Conservation (phyloP, 192 early-diverging fungal species). For the Jimgerdemannia flammicorona region DNA sequence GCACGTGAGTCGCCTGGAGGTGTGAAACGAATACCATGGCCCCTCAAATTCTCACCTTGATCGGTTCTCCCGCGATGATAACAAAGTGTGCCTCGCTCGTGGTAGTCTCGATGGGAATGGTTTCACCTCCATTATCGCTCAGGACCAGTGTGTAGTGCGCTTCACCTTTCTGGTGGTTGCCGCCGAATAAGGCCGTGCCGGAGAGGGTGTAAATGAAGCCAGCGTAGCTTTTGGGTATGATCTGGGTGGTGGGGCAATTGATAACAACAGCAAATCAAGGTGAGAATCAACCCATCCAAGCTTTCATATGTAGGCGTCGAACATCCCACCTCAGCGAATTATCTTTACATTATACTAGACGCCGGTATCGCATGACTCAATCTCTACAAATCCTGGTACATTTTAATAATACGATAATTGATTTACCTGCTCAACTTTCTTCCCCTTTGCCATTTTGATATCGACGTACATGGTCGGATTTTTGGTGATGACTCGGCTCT, state of each 20-base stretch:
- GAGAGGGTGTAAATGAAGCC: constrained; percentile 62
- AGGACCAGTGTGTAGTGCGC: constrained; percentile 46
- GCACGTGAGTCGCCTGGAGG: constrained; percentile 15
- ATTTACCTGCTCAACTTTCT: constrained; percentile 41
- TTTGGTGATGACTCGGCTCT: constrained; percentile 66
- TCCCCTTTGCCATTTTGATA: constrained; percentile 56
- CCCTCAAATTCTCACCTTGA: constrained; percentile 7
- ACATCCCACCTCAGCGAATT: constrained; percentile 28
- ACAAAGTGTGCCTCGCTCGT: constrained; percentile 26
- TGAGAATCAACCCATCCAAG: too few species aligned
- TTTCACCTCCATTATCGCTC: constrained; percentile 27
- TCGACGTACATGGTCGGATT: constrained; percentile 83
- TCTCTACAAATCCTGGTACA: too few species aligned
- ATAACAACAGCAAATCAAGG: too few species aligned
- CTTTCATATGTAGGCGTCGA: background rate
- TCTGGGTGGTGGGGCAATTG: background rate
- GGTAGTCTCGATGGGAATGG: constrained; percentile 30
- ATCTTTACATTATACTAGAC: constrained; percentile 27
- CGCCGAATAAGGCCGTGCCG: constrained; percentile 52
- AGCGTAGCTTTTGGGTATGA: constrained; percentile 48
- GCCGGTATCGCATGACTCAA: too few species aligned
- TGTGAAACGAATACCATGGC: constrained; percentile 11
- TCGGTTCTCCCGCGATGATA: constrained; percentile 32
- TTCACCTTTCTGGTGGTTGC: constrained; percentile 19
- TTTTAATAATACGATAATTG: background rate